These are phyloP conservation scores for Chloroidium sp. DNA, from an alignment of 163 green algal genomes.

Conservation along the genomic window DNA sequence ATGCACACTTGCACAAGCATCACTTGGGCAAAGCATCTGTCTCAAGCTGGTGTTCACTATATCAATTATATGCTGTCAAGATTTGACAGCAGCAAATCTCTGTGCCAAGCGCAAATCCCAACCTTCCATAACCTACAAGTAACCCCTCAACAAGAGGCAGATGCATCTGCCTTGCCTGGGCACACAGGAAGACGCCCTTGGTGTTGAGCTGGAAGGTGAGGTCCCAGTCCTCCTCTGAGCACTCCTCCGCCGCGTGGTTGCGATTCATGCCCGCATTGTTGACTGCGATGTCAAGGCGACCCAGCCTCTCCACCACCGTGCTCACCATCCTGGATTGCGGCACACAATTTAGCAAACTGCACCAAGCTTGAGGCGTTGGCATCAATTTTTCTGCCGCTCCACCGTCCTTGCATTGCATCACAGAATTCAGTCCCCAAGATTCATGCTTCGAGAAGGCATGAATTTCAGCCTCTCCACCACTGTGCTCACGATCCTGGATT, in stretches of 20 bases:
- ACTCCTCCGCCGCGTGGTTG: slow-evolving; percentile 40
- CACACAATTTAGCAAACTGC: no score
- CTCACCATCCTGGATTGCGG: slow-evolving; percentile 31
- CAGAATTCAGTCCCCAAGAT: no score
- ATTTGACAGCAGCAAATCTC: background rate
- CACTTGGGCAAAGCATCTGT: no score
- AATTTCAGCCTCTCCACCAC: slow-evolving; percentile 13
- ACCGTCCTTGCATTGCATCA: no score
- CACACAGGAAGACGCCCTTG: slow-evolving; percentile 41
- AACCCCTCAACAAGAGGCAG: slow-evolving; percentile 2
- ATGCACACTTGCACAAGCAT: no score
- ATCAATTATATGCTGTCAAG: background rate
- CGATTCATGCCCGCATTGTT: slow-evolving; percentile 49
- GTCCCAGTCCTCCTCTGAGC: slow-evolving; percentile 34
- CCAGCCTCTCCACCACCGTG: slow-evolving; percentile 18
- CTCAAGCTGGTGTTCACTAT: no score
- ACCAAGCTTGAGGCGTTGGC: no score
- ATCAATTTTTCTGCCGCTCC: no score
- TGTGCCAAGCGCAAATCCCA: background rate
- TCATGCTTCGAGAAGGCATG: no score
- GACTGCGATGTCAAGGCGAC: slow-evolving; percentile 35
- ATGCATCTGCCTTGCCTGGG: slow-evolving; percentile 21
- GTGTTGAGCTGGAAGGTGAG: slow-evolving; percentile 45
- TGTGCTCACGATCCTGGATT: slow-evolving; percentile 32
- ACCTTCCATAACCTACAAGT: background rate